Base-by-base conservation (phyloP, 2,329 filamentous ascomycete species). In the Talaromyces rugulosus region DNA sequence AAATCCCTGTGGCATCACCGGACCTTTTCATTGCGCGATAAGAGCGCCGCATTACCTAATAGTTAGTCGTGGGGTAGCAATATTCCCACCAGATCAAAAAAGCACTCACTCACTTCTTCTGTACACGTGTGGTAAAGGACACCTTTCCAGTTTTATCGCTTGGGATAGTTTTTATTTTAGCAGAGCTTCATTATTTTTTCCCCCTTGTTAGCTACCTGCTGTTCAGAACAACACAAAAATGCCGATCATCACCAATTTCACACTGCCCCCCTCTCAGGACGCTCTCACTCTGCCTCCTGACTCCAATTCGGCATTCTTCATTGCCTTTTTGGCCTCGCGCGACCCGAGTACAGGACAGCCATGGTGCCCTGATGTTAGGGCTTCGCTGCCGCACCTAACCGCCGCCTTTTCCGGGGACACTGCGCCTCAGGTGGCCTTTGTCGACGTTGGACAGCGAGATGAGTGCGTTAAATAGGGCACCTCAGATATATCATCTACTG, bases 291-390 rank as follows among this genome's bases (percentile, higher is more conserved):
- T 71, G 9, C 56, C 69, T 18, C 33, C 64, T 12, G 55, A 56
- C 12, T 28, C 64, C 23, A 58, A 58, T 50, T 68, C 71, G 1
- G 67, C 63, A 14, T 54, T 72, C 2, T 78, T 76, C 65, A 59
- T 78, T 53, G 68, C 73, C n/a, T 78, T 78, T 65, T 68, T 74
- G 36, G 72, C 76, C 2, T 76, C 73, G 34, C 54, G 70, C 36
- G 74, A 77, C 51, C 70, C 74, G 7, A 63, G 63, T 3, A 78
- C 76, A 18, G 69, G 69, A 7, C 66, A 73, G 60, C 69, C 76
- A 4, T 78, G 76, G 77, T 78, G 76, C 28, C 76, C 77, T 0
- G 76, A 78, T 57, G 76, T 78, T 30, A 70, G 73, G 14, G 73
- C 72, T 8, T 73, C 76, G 0, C 61, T 77, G 59, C 75, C 75